Conservation (phyloP, 176 grass and related monocot genomes). For the Puya raimondii region DNA sequence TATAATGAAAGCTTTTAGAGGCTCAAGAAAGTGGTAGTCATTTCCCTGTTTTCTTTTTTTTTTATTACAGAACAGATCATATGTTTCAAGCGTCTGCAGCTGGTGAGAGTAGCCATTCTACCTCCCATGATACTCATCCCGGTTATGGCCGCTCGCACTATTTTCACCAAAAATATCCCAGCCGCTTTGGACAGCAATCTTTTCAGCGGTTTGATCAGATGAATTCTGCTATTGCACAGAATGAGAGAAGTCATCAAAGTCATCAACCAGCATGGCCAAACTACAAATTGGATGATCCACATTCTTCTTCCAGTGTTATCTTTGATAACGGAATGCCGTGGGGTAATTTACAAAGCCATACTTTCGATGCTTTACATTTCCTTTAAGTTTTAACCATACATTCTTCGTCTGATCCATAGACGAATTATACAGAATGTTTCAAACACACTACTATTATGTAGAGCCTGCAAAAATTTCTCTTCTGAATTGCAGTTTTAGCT, state of each 20-base stretch:
- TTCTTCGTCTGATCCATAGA: slow-evolving; percentile 5
- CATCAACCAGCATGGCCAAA: slow-evolving; percentile 36
- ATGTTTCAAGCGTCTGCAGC: slow-evolving; percentile 34
- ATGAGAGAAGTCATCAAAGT: slow-evolving; percentile 37
- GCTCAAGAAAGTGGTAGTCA: slow-evolving; percentile 4
- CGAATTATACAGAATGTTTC: not conserved
- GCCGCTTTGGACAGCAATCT: slow-evolving; percentile 39
- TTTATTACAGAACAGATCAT: slow-evolving; percentile 29
- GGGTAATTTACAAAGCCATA: slow-evolving; percentile 38
- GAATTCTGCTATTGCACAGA: slow-evolving; percentile 38
- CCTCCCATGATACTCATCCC: slow-evolving; percentile 15
- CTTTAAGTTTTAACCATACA: too few relatives aligned
- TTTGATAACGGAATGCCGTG: slow-evolving; percentile 53
- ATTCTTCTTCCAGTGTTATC: slow-evolving; percentile 31
- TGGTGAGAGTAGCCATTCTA: slow-evolving; percentile 36
- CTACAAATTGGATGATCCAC: slow-evolving; percentile 51
- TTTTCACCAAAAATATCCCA: slow-evolving; percentile 30
- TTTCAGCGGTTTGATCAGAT: slow-evolving; percentile 45
- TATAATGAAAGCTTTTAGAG: not conserved
- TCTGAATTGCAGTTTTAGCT: too few relatives aligned
- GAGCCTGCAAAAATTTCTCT: too few relatives aligned
- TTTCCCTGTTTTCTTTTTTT: slow-evolving; percentile 19
- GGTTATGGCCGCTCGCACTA: slow-evolving; percentile 12
- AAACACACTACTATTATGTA: too few relatives aligned
- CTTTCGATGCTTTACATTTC: slow-evolving; percentile 10